These are phyloP conservation scores for Euphorbia corollata DNA, from an alignment of 441 rosid species.

Conservation along the genomic window DNA sequence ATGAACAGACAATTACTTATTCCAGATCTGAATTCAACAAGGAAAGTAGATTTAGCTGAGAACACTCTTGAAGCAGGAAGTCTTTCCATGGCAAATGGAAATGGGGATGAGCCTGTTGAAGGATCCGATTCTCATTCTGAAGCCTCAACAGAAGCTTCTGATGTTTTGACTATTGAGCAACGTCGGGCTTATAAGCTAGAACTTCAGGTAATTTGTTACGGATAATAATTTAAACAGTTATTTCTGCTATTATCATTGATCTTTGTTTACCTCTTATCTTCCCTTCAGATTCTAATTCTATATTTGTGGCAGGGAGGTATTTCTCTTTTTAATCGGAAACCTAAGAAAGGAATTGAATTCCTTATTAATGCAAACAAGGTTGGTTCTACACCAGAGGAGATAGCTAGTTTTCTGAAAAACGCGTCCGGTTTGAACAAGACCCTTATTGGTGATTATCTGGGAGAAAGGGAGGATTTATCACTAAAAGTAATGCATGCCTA, in stretches of 20 bases:
- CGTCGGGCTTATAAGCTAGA: constrained; percentile 99
- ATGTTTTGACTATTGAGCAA: constrained; percentile 83
- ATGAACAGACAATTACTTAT: constrained; percentile 86
- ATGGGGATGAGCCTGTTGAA: constrained; percentile 65
- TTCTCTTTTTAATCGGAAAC: constrained; percentile 94
- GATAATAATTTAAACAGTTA: constrained; percentile 3
- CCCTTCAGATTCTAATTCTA: constrained; percentile 31
- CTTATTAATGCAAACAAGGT: constrained; percentile 90
- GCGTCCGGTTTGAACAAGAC: constrained; percentile 81
- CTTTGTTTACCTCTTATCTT: not conserved
- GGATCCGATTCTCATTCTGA: constrained; percentile 83
- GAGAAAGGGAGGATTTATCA: constrained; percentile 90
- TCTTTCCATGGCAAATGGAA: constrained; percentile 64
- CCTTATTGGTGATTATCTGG: constrained; percentile 91
- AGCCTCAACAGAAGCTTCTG: constrained; percentile 75
- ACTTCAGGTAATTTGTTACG: constrained; percentile 59
- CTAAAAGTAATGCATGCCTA: constrained; percentile 98
- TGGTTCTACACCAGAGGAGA: constrained; percentile 92
- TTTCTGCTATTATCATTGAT: constrained; percentile 13
- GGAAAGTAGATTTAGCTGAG: constrained; percentile 57
- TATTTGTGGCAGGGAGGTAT: constrained; percentile 97
- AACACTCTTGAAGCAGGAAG: constrained; percentile 51
- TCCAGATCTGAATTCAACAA: constrained; percentile 62
- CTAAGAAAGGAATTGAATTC: constrained; percentile 92
- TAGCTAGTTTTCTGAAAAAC: constrained; percentile 85